Evolutionary conservation across 139 green algal genomes (phyloP), one percentile per base, ranked within the genome.

Genomic region (Astrephomene gubernaculifera): DNA sequence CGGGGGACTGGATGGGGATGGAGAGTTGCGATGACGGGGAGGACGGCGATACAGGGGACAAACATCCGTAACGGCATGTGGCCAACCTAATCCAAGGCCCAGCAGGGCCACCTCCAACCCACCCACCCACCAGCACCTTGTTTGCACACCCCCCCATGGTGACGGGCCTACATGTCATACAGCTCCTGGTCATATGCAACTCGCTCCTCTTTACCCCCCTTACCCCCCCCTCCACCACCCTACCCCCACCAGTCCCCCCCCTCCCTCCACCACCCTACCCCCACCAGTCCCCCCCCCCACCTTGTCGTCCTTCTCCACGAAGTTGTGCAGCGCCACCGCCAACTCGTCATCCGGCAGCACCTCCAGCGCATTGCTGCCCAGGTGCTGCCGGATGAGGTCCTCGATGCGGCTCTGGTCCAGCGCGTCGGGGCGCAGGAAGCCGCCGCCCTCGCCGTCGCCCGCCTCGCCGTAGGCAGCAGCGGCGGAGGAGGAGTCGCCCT

Each of bases 251-350:
- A 29, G 17, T 22, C 6, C 57, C 57, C 19, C 22, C 57, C 57
- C n/a, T 67, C 57, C 19, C 57, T 67, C 49, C 49, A 57, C 49
- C 9, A 33, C 57, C 57, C 17, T n/a, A 33, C 57, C 19, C 57
- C 57, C 57, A 33, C 57, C 17, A 10, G 17, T 67, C 19, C 57
- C 22, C 6, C 57, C 57, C 19, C 7, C n/a, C 9, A 89, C 71
- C 90, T 94, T 96, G 53, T 98, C 94, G 53, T 98, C 96, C 90
- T 98, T 98, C 43, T 98, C 94, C 45, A 99, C 96, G 89, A 97
- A 99, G 52, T 95, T 78, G 83, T 96, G 91, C 83, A 98, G 88
- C 21, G 96, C 96, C 4, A 89, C 21, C 0, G 86, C 90, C 41
- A 97, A 86, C 68, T 95, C 89, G 19, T 91, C 85, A 60, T 96